Percentiles rank a stretch among this genome's conserved stretches.
Conservation (phyloP, 805 yeast genomes). For the Wickerhamomyces alni region DNA sequence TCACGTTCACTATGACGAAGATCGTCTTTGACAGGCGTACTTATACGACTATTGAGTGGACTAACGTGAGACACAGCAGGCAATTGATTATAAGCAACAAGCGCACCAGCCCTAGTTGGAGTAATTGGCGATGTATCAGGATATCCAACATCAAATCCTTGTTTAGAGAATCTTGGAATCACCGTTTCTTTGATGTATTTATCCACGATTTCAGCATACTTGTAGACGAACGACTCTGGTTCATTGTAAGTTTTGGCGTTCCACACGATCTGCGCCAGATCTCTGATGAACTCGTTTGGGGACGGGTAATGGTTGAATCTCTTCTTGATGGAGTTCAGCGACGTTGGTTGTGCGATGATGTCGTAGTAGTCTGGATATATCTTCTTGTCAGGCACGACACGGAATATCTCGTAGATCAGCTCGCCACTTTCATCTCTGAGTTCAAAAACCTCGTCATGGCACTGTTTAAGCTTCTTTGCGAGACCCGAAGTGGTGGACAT, state of each 20-base stretch:
- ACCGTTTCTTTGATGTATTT: slow-evolving; percentile 31
- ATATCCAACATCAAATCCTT: slow-evolving; percentile 29
- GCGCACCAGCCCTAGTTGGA: slow-evolving; percentile 15
- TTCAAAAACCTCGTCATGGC: slow-evolving; percentile 33
- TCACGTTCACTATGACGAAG: slow-evolving; percentile 3
- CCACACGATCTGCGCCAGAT: slow-evolving; percentile 81
- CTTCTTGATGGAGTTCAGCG: slow-evolving; percentile 65
- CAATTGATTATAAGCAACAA: slow-evolving; percentile 10
- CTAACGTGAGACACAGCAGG: slow-evolving; percentile 3
- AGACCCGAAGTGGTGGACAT: slow-evolving; percentile 3
- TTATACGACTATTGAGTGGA: slow-evolving; percentile 1
- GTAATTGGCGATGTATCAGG: slow-evolving; percentile 30
- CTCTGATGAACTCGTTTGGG: slow-evolving; percentile 67
- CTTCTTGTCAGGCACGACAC: slow-evolving; percentile 65
- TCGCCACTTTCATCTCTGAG: slow-evolving; percentile 35
- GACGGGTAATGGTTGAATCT: slow-evolving; percentile 49
- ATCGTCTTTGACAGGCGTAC: slow-evolving; percentile 4
- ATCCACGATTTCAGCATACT: slow-evolving; percentile 52
- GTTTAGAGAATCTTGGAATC: slow-evolving; percentile 28
- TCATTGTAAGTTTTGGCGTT: slow-evolving; percentile 84
- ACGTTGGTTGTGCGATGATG: slow-evolving; percentile 72
- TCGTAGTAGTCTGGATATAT: slow-evolving; percentile 74
- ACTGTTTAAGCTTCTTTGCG: slow-evolving; percentile 19
- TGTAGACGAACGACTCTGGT: slow-evolving; percentile 58
- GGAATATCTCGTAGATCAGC: slow-evolving; percentile 51